Evolutionary conservation across 2,329 filamentous ascomycete genomes (phyloP).

Genomic region (Aspergillus candidus): DNA sequence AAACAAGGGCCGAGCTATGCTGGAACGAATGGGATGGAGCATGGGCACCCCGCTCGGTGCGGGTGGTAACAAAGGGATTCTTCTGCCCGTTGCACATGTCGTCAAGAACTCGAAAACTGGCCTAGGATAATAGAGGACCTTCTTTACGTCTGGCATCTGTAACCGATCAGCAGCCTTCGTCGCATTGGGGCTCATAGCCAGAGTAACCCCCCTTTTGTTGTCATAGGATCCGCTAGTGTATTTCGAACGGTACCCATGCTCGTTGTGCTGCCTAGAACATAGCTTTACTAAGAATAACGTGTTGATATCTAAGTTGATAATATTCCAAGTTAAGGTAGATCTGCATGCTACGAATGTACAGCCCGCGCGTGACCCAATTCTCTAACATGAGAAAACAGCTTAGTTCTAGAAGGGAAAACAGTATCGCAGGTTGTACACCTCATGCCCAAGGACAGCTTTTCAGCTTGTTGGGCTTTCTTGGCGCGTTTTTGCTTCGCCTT

Average conservation of each 20-base stretch:
- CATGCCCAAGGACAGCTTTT: conserved; percentile 38
- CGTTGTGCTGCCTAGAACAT: no score
- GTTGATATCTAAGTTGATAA: neutral
- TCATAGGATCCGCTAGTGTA: no score
- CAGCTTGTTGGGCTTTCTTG: conserved; percentile 38
- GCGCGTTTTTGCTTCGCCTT: conserved; percentile 51
- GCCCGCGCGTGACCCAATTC: conserved; percentile 59
- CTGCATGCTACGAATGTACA: neutral
- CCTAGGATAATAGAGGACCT: conserved; percentile 49
- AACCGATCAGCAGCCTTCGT: neutral
- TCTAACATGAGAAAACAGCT: conserved; percentile 67
- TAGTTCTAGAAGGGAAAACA: conserved; percentile 66
- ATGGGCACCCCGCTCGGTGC: conserved; percentile 78
- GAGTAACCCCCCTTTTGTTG: no score
- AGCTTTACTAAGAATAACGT: no score
- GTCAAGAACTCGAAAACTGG: conserved; percentile 84
- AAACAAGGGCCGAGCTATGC: conserved; percentile 78
- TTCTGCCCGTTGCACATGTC: conserved; percentile 77
- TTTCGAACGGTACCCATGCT: no score
- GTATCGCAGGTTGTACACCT: conserved; percentile 75
- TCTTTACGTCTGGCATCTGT: neutral
- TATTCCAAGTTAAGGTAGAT: neutral
- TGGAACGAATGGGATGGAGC: conserved; percentile 97
- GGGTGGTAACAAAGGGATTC: conserved; percentile 76
- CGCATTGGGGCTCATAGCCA: no score